Conservation (phyloP, 768 basidiomycete species). For the Tephrocybe sp. region DNA sequence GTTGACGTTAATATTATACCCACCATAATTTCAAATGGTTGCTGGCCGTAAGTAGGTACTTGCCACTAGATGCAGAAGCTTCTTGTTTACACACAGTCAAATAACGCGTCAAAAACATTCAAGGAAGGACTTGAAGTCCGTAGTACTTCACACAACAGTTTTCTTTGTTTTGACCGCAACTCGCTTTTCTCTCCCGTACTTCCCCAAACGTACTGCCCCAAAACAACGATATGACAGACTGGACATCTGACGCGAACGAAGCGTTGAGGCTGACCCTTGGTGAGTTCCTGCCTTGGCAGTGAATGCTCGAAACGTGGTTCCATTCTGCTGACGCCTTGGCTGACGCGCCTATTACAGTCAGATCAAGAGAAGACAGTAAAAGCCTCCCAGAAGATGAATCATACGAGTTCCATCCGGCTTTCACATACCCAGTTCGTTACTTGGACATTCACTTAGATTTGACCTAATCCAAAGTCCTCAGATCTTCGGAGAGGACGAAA, state of each 20-base stretch:
- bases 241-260: constrained; percentile 81
- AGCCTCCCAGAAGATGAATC: constrained; percentile 54
- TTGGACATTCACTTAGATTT: background rate
- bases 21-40: too few relatives aligned
- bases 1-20: too few relatives aligned
- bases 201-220: background rate
- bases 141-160: background rate
- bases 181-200: background rate
- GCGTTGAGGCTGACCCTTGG: constrained; percentile 76
- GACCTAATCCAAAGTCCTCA: constrained; percentile 24
- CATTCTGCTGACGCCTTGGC: background rate
- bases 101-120: constrained; percentile 21
- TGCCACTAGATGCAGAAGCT: background rate
- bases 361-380: constrained; percentile 66
- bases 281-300: constrained; percentile 30
- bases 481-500: constrained; percentile 97
- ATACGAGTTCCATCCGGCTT: constrained; percentile 79
- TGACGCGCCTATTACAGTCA: constrained; percentile 45
- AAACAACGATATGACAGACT: constrained; percentile 47
- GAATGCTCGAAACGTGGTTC: too few relatives aligned
- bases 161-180: background rate
- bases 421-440: constrained; percentile 86
- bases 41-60: too few relatives aligned
- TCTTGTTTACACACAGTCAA: constrained; percentile 15
- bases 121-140: too few relatives aligned